Evolutionary conservation across 345 rosid species (phyloP), one percentile per base, ranked within the genome.

Genomic region (Carallia brachiata): DNA sequence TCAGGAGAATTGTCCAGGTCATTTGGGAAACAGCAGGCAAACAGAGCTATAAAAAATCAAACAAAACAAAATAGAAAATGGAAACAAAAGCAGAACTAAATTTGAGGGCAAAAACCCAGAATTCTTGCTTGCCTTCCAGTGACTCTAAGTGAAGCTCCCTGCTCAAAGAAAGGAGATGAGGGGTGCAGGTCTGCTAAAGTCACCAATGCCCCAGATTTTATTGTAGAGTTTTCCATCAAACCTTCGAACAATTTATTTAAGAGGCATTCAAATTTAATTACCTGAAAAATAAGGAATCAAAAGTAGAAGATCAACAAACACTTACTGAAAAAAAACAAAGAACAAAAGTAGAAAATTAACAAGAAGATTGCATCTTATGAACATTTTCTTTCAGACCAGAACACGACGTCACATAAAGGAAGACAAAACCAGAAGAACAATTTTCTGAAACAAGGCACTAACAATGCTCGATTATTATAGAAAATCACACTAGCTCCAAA

Each of bases 61-160:
- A 48, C 5, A 23, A 23, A 23, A 23, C 23, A 31, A 7, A 15
- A 13, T 4, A 4, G 18, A 10, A 31, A 54, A 47, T 19, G 17
- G 12, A 39, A 13, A 36, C 30, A 55, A n/a, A 23, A 28, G 5
- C 8, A 37, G 5, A 30, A 12, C 27, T 18, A 31, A 10, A 17
- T 36, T 36, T 7, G 58, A n/a, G 37, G 23, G 23, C 1, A 23
- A 56, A 5, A 56, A 12, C n/a, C 15, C 15, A 68, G 27, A 77
- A 12, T 40, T 31, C 88, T 68, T 85, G 87, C 87, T 68, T 86
- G 87, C 92, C 65, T 82, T 73, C 92, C 93, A 56, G 79, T 83
- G 57, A 92, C 88, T 78, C 96, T 79, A 50, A 89, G 75, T 9
- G 97, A 89, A 73, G 80, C 73, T 60, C 89, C 87, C 53, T 91